These are phyloP conservation scores for Rhizopus arrhizus DNA, from an alignment of 371 early-diverging fungal species.

Conservation along the genomic window DNA sequence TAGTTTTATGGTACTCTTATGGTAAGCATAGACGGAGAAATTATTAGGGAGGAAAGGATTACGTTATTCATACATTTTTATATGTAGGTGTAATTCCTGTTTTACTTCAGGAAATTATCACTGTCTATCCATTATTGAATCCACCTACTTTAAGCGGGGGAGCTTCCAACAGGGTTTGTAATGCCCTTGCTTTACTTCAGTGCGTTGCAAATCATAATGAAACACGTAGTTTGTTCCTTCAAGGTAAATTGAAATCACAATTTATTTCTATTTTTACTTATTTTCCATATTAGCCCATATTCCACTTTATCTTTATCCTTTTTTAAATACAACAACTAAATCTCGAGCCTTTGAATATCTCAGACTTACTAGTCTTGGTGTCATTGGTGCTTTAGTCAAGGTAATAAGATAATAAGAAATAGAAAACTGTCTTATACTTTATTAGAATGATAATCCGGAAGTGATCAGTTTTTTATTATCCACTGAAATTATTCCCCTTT, in stretches of 20 bases:
- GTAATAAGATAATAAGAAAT: conserved; percentile 36
- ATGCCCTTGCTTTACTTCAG: conserved; percentile 93
- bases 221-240: conserved; percentile 86
- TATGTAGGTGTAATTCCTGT: conserved; percentile 86
- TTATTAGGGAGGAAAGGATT: conserved; percentile 3
- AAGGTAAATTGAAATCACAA: conserved; percentile 49
- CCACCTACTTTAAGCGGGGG: conserved; percentile 88
- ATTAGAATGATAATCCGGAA: conserved; percentile 90
- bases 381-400: conserved; percentile 96
- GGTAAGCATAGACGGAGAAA: conserved; percentile 53
- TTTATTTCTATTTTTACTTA: background rate
- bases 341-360: conserved; percentile 94
- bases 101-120: conserved; percentile 91
- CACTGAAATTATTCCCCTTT: conserved; percentile 98
- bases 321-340: conserved; percentile 95
- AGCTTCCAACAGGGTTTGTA: conserved; percentile 93
- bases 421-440: background rate
- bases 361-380: conserved; percentile 90
- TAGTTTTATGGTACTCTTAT: conserved; percentile 95
- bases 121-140: conserved; percentile 88
- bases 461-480: conserved; percentile 93
- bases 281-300: conserved; percentile 75
- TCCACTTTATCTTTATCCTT: conserved; percentile 96
- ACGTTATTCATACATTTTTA: conserved; percentile 1
- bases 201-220: conserved; percentile 94